Conservation (phyloP, 371 early-diverging fungal genomes). For the Fennellomyces sp. region DNA sequence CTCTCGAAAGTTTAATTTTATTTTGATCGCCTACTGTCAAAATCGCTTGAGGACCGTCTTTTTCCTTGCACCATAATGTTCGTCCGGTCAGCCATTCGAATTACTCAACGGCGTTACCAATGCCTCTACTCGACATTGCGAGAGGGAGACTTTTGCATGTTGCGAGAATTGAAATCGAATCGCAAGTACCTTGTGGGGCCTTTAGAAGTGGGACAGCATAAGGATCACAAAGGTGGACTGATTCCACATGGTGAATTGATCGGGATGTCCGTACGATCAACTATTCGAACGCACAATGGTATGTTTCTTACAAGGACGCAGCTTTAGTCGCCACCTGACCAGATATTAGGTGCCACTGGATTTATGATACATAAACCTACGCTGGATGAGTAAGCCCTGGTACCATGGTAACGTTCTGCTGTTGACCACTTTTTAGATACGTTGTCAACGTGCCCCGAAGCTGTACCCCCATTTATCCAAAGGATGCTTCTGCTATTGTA, state of each 20-base stretch:
- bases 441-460: slow-evolving; percentile 60
- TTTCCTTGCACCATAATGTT: too few species aligned
- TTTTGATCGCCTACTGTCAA: too few species aligned
- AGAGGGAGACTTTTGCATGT: slow-evolving; percentile 50
- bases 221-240: slow-evolving; percentile 43
- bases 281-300: slow-evolving; percentile 49
- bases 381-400: slow-evolving; percentile 61
- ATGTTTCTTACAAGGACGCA: too few species aligned
- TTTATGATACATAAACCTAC: slow-evolving; percentile 74
- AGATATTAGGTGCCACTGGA: slow-evolving; percentile 21
- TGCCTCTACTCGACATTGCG: slow-evolving; percentile 22
- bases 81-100: too few species aligned
- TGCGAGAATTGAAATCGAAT: slow-evolving; percentile 40
- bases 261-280: slow-evolving; percentile 49
- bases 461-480: slow-evolving; percentile 77
- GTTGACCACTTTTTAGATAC: slow-evolving; percentile 36
- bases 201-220: slow-evolving; percentile 26
- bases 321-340: not conserved
- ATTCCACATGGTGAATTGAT: slow-evolving; percentile 56
- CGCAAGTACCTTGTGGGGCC: slow-evolving; percentile 49
- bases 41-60: too few species aligned
- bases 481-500: slow-evolving; percentile 73
- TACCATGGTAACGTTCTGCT: not conserved
- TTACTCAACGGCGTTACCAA: too few species aligned
- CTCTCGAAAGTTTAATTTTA: too few species aligned